Evolutionary conservation across 208 protist species (phyloP), one percentile per base, ranked within the genome.

Genomic region (Polymyxa betae): DNA sequence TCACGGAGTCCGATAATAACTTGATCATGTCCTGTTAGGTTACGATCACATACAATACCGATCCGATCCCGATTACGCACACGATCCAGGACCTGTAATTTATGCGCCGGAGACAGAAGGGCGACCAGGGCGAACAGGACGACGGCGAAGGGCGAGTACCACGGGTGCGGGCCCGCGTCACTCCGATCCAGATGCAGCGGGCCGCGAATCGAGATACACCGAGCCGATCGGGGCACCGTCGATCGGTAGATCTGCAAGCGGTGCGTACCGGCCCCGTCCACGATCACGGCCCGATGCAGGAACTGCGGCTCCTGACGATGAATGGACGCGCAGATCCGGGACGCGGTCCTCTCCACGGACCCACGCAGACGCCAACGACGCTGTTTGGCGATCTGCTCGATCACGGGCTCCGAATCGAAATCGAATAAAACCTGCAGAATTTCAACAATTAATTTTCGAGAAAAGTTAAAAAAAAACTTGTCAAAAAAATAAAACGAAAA

Each of bases 231-330:
- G 16, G 72, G 72, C 72, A 82, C 72, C 16, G 35, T 43, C 10
- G 16, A 82, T 12, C n/a, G 72, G n/a, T 40, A 82, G 5, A 82
- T 43, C 12, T 82, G 72, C n/a, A 82, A 43, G n/a, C 35, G 72
- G n/a, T 12, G 10, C 16, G 5, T 43, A 20, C 16, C 72, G n/a
- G 72, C 12, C n/a, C 12, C 40, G 5, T 35, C 16, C 5, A 35
- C n/a, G 35, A 82, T n/a, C 5, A 43, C 72, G n/a, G 72, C 72
- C 5, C 72, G 72, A 82, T 82, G 72, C 72, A 5, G 72, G 72
- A 40, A 82, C n/a, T 82, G 72, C n/a, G 72, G 72, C 16, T 82
- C n/a, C 72, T n/a, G 72, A 45, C 72, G 72, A 45, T 82, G 72
- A 12, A 35, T n/a, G 72, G 35, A 82, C 35, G 72, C 5, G n/a